A percentile compares a stretch with the other conserved stretches of the same genome.
Evolutionary conservation across 805 yeast species (phyloP).

Genomic region (Teunomyces kruisii): DNA sequence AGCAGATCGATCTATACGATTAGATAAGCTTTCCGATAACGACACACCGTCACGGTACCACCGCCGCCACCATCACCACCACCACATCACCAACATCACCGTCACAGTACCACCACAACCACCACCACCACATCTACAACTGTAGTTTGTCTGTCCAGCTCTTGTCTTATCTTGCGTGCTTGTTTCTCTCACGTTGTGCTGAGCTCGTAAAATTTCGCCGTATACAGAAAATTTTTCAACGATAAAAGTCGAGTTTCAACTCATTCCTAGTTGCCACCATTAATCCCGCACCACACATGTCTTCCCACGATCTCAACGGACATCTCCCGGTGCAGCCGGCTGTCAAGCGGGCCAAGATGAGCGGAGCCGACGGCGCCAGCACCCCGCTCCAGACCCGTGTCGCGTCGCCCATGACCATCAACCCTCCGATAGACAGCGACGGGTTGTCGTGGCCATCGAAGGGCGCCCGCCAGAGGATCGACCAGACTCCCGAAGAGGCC

Average conservation of each 20-base stretch:
- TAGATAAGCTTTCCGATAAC: too few relatives aligned
- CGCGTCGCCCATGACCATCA: conserved; percentile 77
- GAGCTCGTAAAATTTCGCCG: too few relatives aligned
- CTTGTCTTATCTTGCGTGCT: too few relatives aligned
- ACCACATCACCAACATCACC: background rate
- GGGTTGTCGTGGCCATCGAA: conserved; percentile 92
- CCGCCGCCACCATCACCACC: too few relatives aligned
- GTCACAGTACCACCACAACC: too few relatives aligned
- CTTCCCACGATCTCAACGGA: conserved; percentile 1
- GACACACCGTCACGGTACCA: too few relatives aligned
- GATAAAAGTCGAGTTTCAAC: too few relatives aligned
- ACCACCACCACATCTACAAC: too few relatives aligned
- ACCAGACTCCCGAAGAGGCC: conserved; percentile 65
- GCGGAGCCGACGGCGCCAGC: conserved; percentile 1
- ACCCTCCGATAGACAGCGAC: conserved; percentile 85
- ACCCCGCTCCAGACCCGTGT: conserved; percentile 69
- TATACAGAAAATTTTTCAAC: background rate
- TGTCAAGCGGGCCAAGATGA: conserved; percentile 6
- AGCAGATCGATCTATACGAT: background rate
- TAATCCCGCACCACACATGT: background rate
- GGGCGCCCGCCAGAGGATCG: conserved; percentile 79
- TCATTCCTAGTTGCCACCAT: too few relatives aligned
- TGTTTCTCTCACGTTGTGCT: too few relatives aligned
- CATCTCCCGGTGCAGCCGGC: background rate
- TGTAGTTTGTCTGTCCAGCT: too few relatives aligned